Base-by-base conservation (phyloP, 2,329 filamentous ascomycete genomes). In the Catunica adiposa region DNA sequence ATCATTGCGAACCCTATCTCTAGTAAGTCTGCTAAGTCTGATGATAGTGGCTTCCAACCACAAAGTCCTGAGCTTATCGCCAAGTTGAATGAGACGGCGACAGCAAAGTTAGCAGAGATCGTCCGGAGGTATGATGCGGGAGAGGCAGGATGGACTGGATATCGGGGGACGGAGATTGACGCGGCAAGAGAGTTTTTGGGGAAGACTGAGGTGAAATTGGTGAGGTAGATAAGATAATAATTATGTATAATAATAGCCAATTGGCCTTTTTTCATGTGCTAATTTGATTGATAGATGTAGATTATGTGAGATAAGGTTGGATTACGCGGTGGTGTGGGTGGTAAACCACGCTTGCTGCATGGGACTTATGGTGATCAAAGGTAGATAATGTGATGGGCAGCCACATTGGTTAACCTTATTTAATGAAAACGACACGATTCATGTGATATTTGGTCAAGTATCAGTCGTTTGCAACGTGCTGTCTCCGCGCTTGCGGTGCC, bases 71-170 rank as follows among this genome's bases (percentile, higher is more conserved):
- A 71, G 51, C 83, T 78, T 1, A 70, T 88, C 8, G 74, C 84
- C 65, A 79, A 77, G 62, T 73, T 94, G 51, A 84, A 87, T 61
- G 77, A 86, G 65, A 67, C 78, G 57, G 85, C 87, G 22, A 90
- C 84, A 1, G 72, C 74, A 57, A 89, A 88, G 67, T 74, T 94
- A 14, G 76, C 78, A 1, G 85, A 90, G 65, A 89, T 92, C 62
- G 79, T 89, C 59, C 76, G 84, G 59, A 76, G 77, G 59, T 73
- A 77, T 64, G 69, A 73, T 37, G 72, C 76, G 52, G 71, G 76
- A 57, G 78, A 87, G 66, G 73, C 73, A 60, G 76, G 78, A 17
- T 89, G 84, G 83, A 74, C 78, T 63, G 86, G 86, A 7, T 90
- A 86, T 66, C 79, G 83, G 57, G 71, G 77, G 63, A 75, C 77